Base-by-base conservation (phyloP, 2,329 filamentous ascomycete genomes). In the Bertia moriformis region DNA sequence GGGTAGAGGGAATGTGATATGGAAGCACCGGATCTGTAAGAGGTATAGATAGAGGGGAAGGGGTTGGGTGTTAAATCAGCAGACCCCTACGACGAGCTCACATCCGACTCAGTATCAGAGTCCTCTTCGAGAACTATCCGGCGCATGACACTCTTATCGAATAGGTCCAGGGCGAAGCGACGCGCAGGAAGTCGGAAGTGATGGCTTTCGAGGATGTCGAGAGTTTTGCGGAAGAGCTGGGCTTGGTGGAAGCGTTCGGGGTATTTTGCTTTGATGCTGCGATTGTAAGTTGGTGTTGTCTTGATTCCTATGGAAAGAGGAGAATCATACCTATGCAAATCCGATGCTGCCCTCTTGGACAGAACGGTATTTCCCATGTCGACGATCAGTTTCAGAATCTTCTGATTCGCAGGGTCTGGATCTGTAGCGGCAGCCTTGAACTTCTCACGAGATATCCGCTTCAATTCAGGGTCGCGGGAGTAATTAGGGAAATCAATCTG, bases 351-450 rank as follows among this genome's bases (percentile, higher is more conserved):
- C 54, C 83, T 82, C 56, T 93, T 93, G 52, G 87, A 88, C 38
- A 95, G 68, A 14, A 98, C 87, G 42, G 89, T 91, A 53, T 96
- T 95, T 41, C 88, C 86, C 42, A 98, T 69, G 50, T 95, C 88
- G 13, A 84, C 77, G 45, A 94, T 79, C 27, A 91, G 71, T 50
- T 87, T 83, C 19, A 96, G 61, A 37, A 96, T 89, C 39, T 82
- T 82, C 19, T 39, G 74, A 66, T 50, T 84, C 84, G 44, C 66
- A 55, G 0, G 67, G 59, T 65, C 93, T 66, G 7, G 63, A 49
- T 51, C 47, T 43, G 82, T 71, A 14, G 70, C 68, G 4, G 71
- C 32, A 7, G 10, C 32, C 15, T 35, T 35, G 32, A 35, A 17
- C 15, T 35, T 35, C 7, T 35, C 15, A 10, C 17, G 32, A 10